These are phyloP conservation scores for Immersiella caudata DNA, from an alignment of 495 filamentous ascomycete species.

Conservation along the genomic window DNA sequence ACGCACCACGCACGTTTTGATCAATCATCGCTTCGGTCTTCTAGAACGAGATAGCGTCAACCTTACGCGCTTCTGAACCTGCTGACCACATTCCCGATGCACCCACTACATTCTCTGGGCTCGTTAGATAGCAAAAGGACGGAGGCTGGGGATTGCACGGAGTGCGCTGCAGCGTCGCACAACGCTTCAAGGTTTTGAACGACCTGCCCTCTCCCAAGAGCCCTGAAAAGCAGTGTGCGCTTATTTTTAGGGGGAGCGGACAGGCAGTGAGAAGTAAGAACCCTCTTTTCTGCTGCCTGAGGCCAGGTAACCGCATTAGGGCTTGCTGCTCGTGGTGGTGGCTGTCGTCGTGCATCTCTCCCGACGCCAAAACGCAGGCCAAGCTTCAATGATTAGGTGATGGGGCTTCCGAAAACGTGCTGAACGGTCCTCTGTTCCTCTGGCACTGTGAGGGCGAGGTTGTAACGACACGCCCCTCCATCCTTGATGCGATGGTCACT, in stretches of 20 bases:
- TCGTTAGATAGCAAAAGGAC: neutral
- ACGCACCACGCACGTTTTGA: neutral
- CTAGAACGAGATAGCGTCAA: neutral
- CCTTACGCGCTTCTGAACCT: neutral
- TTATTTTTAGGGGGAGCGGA: neutral
- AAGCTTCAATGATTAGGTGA: neutral
- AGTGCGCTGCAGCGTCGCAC: neutral
- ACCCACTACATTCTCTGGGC: neutral
- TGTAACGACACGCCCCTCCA: neutral
- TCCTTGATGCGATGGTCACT: neutral
- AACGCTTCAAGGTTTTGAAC: neutral
- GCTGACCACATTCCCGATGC: neutral
- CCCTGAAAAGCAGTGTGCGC: too few species aligned
- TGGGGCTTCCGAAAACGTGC: neutral
- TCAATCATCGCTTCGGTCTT: neutral
- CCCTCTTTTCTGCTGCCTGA: constrained; percentile 1
- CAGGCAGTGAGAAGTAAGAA: constrained; percentile 1
- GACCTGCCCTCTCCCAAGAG: too few species aligned
- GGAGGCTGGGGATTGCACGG: neutral
- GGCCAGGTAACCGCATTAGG: neutral
- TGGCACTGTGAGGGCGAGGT: neutral
- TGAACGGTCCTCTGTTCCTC: neutral
- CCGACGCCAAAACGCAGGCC: neutral
- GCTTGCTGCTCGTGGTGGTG: neutral
- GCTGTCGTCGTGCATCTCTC: neutral